A percentile compares a stretch with the other conserved stretches of the same genome.
phyloP scores from a whole-genome alignment of 2,329 filamentous ascomycete species.

The Calycina herbarum region DNA sequence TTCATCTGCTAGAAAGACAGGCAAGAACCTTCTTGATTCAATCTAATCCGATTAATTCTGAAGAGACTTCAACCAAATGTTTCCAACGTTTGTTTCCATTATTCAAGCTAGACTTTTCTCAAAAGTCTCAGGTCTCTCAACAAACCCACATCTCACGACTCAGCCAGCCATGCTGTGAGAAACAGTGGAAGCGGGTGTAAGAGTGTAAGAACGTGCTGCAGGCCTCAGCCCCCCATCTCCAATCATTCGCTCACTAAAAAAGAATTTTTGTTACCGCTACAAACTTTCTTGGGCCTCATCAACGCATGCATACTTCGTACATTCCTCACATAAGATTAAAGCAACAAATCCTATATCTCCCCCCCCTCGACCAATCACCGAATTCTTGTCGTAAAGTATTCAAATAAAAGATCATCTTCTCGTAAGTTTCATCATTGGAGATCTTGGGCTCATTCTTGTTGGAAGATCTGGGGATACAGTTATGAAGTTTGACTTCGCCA shows the following conservation, averaged over 20 bases:
- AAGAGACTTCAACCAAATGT: not conserved
- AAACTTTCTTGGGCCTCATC: not conserved
- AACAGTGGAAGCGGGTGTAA: too few relatives aligned
- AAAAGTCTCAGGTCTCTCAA: not conserved
- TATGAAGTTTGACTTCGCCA: too few relatives aligned
- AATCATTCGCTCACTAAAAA: not conserved
- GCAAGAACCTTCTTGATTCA: not conserved
- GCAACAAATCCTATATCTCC: not conserved
- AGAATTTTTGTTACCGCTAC: not conserved
- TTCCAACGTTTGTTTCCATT: not conserved
- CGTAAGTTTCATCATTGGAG: not conserved
- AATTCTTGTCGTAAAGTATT: not conserved
- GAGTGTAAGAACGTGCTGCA: not conserved
- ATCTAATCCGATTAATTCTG: not conserved
- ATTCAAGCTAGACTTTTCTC: not conserved
- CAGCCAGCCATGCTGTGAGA: not conserved
- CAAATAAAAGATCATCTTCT: not conserved
- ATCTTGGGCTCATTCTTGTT: not conserved
- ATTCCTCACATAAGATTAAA: conserved; percentile 12
- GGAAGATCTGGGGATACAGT: not conserved
- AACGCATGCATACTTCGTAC: not conserved
- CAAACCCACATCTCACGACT: not conserved
- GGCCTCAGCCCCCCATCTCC: not conserved
- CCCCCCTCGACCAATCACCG: not conserved
- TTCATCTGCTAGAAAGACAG: not conserved